Percentiles rank a stretch among this genome's conserved stretches.
Conservation (phyloP, 805 yeast genomes). For the Kurtzmaniella cleridarum region DNA sequence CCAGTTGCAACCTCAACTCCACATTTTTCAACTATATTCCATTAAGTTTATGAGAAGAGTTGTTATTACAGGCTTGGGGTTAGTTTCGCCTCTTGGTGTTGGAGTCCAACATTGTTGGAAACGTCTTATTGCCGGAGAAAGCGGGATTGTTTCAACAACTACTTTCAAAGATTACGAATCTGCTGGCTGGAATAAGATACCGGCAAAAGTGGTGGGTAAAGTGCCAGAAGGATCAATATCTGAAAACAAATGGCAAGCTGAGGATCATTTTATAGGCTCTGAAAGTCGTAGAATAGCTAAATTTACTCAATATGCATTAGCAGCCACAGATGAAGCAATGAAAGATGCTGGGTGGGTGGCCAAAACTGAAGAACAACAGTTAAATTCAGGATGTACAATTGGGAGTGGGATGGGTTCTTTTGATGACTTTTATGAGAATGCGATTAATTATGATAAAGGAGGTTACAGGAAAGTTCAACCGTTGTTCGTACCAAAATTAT, state of each 20-base stretch:
- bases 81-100: constrained; percentile 81
- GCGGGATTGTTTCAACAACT: constrained; percentile 57
- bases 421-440: constrained; percentile 62
- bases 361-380: constrained; percentile 22
- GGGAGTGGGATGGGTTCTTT: constrained; percentile 94
- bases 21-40: neutral
- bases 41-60: constrained; percentile 44
- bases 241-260: constrained; percentile 48
- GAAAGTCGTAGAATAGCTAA: constrained; percentile 60
- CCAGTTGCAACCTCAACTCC: neutral
- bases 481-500: constrained; percentile 73
- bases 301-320: constrained; percentile 74
- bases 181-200: constrained; percentile 47
- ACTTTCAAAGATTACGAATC: constrained; percentile 35
- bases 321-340: constrained; percentile 75
- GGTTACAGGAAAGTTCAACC: constrained; percentile 75
- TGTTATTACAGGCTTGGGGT: constrained; percentile 88
- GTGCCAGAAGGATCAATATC: constrained; percentile 49
- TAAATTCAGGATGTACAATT: constrained; percentile 66
- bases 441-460: constrained; percentile 47
- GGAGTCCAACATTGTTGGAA: constrained; percentile 55
- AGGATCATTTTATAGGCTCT: constrained; percentile 41
- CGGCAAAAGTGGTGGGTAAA: constrained; percentile 71
- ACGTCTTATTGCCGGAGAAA: constrained; percentile 42
- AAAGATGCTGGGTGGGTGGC: constrained; percentile 57